Evolutionary conservation across 2,329 filamentous ascomycete species (phyloP), one percentile per base, ranked within the genome.

Genomic region (Nemania sp.): DNA sequence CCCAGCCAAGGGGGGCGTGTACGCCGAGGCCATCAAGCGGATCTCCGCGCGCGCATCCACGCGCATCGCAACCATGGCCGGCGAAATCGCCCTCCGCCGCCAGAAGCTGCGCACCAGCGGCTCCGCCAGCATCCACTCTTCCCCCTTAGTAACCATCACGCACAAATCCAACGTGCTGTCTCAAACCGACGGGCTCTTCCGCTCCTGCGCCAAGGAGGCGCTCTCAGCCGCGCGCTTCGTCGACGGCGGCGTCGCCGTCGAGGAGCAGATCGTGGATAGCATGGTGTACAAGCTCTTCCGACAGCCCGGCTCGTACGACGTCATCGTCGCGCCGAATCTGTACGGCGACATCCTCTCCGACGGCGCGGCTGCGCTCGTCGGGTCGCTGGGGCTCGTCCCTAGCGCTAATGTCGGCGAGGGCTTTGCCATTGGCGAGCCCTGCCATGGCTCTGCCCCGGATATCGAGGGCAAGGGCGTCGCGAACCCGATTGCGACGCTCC

Each of bases 241-340:
- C 7, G 64, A 74, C 68, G 82, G 22, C 27, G 64, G 81, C 58
- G 84, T 97, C 62, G 82, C 83, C 49, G 86, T 98, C 62, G 96
- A 98, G 82, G 96, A 98, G 86, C 96, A 99, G 85, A 99, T 99
- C 75, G 95, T 99, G 71, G 96, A 99, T 83, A 95, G 92, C 70
- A 99, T 99, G 96, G 94, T 98, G 66, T 98, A 98, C 89, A 98
- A 98, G 86, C 92, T 99, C 65, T 98, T 98, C 90, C 93, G 95
- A 70, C 93, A 98, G 82, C 96, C 96, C 51, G 88, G 91, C 77
- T 92, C 91, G 78, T 99, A 98, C 89, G 96, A 99, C 80, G 95
- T 98, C 73, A 97, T 99, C 75, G 96, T 99, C 54, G 96, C 95
- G 8, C 96, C 95, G 60, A 98, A 98, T 84, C 88, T 99, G 69